Evolutionary conservation across 2,329 filamentous ascomycete species (phyloP).

Genomic region (Raffaelea albimanens): DNA sequence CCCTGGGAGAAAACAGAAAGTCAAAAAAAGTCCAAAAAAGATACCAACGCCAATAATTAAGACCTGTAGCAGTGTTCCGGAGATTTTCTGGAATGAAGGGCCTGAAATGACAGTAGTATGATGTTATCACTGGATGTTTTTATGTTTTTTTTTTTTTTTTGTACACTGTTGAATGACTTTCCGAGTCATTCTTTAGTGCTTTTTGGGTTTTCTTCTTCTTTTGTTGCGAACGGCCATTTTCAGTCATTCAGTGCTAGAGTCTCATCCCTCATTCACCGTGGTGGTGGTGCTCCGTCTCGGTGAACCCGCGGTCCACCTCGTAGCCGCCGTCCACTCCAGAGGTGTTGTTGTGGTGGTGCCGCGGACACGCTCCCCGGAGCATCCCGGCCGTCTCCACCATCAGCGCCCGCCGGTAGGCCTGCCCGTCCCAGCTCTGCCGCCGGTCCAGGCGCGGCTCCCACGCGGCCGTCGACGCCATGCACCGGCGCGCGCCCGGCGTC

Average conservation of each 20-base stretch:
- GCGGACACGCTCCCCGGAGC: not conserved
- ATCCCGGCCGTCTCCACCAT: slow-evolving; percentile 10
- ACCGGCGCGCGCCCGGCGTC: slow-evolving; percentile 17
- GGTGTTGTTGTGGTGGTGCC: not conserved
- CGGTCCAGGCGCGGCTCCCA: slow-evolving; percentile 39
- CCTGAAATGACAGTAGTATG: too few species aligned
- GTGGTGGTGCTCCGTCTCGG: not conserved
- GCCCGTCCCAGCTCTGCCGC: slow-evolving; percentile 41
- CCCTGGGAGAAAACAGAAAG: too few species aligned
- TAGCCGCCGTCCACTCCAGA: not conserved
- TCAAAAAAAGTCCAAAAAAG: too few species aligned
- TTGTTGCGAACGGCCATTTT: too few species aligned
- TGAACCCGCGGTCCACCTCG: slow-evolving; percentile 9
- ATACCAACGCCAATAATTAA: too few species aligned
- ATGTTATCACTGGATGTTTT: not conserved
- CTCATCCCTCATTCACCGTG: too few species aligned
- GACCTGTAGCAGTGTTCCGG: too few species aligned
- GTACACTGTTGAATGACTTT: too few species aligned
- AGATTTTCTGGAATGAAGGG: too few species aligned
- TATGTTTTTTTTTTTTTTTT: not conserved
- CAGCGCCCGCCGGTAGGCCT: slow-evolving; percentile 43
- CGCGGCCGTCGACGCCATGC: slow-evolving; percentile 24
- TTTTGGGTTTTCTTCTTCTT: too few species aligned
- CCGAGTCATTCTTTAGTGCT: not conserved
- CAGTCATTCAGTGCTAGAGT: too few species aligned